Conservation (phyloP, 2,329 filamentous ascomycete genomes). For the Aspergillus sergii region DNA sequence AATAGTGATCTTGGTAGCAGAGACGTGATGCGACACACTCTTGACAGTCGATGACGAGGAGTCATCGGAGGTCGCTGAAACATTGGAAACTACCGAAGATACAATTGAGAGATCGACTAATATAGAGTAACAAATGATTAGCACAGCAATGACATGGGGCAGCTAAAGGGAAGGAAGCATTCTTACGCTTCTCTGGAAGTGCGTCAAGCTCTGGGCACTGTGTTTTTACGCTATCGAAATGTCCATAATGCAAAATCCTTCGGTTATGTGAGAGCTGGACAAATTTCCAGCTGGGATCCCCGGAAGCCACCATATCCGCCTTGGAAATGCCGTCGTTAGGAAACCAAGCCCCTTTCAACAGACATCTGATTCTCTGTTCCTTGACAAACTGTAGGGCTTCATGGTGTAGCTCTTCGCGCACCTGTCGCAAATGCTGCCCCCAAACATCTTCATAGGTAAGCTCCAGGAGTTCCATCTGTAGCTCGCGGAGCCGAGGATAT, state of each 20-base stretch:
- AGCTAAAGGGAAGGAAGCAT: not conserved
- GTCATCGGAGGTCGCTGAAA: constrained; percentile 66
- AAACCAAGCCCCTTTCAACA: constrained; percentile 91
- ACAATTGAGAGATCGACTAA: constrained; percentile 79
- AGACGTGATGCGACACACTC: constrained; percentile 37
- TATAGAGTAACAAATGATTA: constrained; percentile 3
- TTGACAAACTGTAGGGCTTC: constrained; percentile 96
- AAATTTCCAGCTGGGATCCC: constrained; percentile 68
- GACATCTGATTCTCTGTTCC: constrained; percentile 88
- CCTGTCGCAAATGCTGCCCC: constrained; percentile 85
- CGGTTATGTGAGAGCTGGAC: constrained; percentile 89
- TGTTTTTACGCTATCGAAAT: constrained; percentile 69
- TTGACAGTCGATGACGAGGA: constrained; percentile 53
- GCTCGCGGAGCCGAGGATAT: constrained; percentile 72
- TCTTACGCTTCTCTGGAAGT: constrained; percentile 71
- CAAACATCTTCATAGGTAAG: constrained; percentile 92
- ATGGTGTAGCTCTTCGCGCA: constrained; percentile 86
- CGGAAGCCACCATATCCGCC: constrained; percentile 50
- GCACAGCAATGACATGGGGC: not conserved
- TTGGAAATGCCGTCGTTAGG: constrained; percentile 55
- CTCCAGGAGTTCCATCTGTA: constrained; percentile 93
- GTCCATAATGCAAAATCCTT: constrained; percentile 84
- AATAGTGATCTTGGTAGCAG: constrained; percentile 85
- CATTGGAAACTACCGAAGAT: constrained; percentile 91
- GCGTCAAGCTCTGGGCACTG: constrained; percentile 72